Percentiles rank a stretch among this genome's conserved stretches.
phyloP scores from a whole-genome alignment of 352 stramenopile genomes.

The Phytophthora crassamura region DNA sequence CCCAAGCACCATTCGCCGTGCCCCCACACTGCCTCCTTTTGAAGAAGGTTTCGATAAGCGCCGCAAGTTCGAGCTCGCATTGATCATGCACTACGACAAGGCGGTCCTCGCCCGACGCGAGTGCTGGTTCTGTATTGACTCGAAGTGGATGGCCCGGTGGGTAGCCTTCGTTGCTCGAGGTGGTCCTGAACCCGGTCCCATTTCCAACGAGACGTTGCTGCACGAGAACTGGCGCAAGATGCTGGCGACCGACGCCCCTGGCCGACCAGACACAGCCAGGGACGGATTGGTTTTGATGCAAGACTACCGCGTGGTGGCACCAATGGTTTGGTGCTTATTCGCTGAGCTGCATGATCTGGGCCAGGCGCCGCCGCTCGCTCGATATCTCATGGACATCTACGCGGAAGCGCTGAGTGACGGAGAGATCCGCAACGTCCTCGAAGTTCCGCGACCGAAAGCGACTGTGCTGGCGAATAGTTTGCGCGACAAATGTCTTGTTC shows the following conservation, averaged over 20 bases:
- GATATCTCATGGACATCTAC: constrained; percentile 60
- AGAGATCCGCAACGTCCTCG: constrained; percentile 43
- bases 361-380: constrained; percentile 51
- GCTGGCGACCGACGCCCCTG: constrained; percentile 37
- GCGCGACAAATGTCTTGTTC: constrained; percentile 49
- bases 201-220: constrained; percentile 72
- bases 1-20: constrained; percentile 11
- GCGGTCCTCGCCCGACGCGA: constrained; percentile 60
- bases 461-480: constrained; percentile 51
- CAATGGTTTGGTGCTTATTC: constrained; percentile 81
- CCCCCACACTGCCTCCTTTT: constrained; percentile 24
- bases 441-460: constrained; percentile 52
- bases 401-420: constrained; percentile 47
- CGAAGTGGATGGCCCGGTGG: constrained; percentile 73
- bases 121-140: constrained; percentile 79
- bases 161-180: constrained; percentile 58
- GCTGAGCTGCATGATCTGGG: constrained; percentile 64
- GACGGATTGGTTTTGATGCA: constrained; percentile 50
- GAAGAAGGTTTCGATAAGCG: constrained; percentile 62
- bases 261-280: constrained; percentile 51
- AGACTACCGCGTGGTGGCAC: constrained; percentile 75
- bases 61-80: constrained; percentile 65
- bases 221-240: constrained; percentile 36
- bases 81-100: constrained; percentile 74
- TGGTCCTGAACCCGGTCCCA: constrained; percentile 60